Evolutionary conservation across 257 asterid genomes (phyloP).

Genomic region (Capsicum pubescens): DNA sequence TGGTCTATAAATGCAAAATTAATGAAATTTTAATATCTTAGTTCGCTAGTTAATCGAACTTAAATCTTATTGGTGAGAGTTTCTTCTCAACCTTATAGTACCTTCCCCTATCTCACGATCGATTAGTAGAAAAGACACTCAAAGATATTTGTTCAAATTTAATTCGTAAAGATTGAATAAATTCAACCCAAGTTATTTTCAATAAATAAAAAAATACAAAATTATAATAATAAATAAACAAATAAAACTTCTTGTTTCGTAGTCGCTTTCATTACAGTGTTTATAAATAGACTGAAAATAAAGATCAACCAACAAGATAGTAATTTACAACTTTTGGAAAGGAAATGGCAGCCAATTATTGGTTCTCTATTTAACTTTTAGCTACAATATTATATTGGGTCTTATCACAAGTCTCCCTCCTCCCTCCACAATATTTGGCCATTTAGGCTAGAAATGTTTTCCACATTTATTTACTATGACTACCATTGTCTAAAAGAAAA

Average conservation of each 20-base stretch:
- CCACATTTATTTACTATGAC: background rate
- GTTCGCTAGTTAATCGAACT: too few species aligned
- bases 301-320: background rate
- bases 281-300: background rate
- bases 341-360: conserved; percentile 27
- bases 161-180: too few species aligned
- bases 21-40: too few species aligned
- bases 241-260: background rate
- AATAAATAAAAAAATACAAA: background rate
- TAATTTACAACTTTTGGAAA: background rate
- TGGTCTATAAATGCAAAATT: background rate
- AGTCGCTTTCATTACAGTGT: background rate
- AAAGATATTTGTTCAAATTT: too few species aligned
- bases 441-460: background rate
- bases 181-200: too few species aligned
- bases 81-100: too few species aligned
- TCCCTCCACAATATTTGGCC: background rate
- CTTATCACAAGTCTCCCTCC: background rate
- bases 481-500: background rate
- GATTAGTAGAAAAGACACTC: too few species aligned
- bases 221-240: background rate
- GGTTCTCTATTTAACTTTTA: conserved; percentile 4
- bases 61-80: too few species aligned
- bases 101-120: too few species aligned
- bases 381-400: background rate